These are phyloP conservation scores for Vitis rotundifolia DNA, from an alignment of 164 flowering plant genomes.

Conservation along the genomic window DNA sequence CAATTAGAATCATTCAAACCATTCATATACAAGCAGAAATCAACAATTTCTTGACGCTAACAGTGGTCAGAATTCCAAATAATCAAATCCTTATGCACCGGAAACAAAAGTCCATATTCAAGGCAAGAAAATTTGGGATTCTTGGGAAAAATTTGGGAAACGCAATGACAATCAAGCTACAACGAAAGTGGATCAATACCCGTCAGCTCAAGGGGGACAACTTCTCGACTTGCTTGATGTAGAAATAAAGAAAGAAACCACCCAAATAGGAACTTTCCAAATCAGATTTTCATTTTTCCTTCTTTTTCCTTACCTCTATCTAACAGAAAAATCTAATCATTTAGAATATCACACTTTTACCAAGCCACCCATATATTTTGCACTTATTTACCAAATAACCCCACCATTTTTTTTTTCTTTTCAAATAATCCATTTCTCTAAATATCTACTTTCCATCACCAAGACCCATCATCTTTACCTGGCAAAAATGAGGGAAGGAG, in stretches of 20 bases:
- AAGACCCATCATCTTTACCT: too few species aligned
- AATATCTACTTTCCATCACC: too few species aligned
- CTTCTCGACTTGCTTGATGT: constrained; percentile 8
- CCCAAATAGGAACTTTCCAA: constrained; percentile 6
- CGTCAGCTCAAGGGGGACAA: not conserved
- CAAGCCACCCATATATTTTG: too few species aligned
- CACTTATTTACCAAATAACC: too few species aligned
- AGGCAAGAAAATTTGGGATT: too few species aligned
- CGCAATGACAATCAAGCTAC: not conserved
- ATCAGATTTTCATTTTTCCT: constrained; percentile 2
- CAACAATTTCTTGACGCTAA: too few species aligned
- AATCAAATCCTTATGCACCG: too few species aligned
- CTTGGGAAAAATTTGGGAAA: not conserved
- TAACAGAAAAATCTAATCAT: constrained; percentile 15
- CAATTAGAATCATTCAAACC: not conserved
- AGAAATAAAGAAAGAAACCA: constrained; percentile 13
- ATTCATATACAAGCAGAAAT: not conserved
- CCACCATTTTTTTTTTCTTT: too few species aligned
- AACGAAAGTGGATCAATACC: not conserved
- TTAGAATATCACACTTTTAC: not conserved
- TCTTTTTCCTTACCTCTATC: constrained; percentile 9
- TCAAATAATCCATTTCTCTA: too few species aligned
- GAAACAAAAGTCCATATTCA: too few species aligned
- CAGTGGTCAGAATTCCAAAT: too few species aligned
- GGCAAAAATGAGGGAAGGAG: too few species aligned